Evolutionary conservation across 768 basidiomycete genomes (phyloP).

Genomic region (Ephemerocybe angulata): DNA sequence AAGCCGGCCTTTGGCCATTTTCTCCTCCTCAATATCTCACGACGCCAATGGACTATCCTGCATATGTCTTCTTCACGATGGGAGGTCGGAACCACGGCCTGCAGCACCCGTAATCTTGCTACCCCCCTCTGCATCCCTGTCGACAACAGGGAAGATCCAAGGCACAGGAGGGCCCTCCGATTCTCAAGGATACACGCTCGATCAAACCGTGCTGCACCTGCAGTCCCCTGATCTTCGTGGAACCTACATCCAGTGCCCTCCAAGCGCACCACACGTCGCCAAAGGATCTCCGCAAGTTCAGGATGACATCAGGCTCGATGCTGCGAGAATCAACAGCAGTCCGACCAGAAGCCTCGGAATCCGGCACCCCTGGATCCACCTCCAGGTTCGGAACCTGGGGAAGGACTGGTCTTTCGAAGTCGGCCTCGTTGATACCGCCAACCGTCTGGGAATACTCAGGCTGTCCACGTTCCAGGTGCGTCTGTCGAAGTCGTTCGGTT

Average conservation of each 20-base stretch:
- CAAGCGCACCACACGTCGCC: slow-evolving; percentile 1
- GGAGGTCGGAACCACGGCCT: slow-evolving; percentile 48
- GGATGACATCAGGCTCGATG: slow-evolving; percentile 4
- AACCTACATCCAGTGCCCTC: slow-evolving; percentile 67
- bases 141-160: slow-evolving; percentile 18
- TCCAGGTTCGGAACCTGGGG: slow-evolving; percentile 68
- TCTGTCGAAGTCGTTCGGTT: slow-evolving; percentile 8
- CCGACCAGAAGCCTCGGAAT: slow-evolving; percentile 52
- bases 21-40: slow-evolving; percentile 44
- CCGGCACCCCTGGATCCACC: slow-evolving; percentile 69
- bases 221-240: slow-evolving; percentile 71
- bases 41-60: slow-evolving; percentile 59
- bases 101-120: slow-evolving; percentile 45
- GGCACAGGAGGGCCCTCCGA: slow-evolving; percentile 19
- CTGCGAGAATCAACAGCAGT: slow-evolving; percentile 1
- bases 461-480: slow-evolving; percentile 81
- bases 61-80: slow-evolving; percentile 60
- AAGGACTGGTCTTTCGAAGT: slow-evolving; percentile 75
- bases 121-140: slow-evolving; percentile 27
- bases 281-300: not conserved
- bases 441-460: slow-evolving; percentile 56
- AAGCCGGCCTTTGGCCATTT: slow-evolving; percentile 57
- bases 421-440: slow-evolving; percentile 62
- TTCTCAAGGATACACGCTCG: slow-evolving; percentile 35
- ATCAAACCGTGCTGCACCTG: slow-evolving; percentile 72